Evolutionary conservation across 345 rosid species (phyloP).

Genomic region (Dimocarpus longan): DNA sequence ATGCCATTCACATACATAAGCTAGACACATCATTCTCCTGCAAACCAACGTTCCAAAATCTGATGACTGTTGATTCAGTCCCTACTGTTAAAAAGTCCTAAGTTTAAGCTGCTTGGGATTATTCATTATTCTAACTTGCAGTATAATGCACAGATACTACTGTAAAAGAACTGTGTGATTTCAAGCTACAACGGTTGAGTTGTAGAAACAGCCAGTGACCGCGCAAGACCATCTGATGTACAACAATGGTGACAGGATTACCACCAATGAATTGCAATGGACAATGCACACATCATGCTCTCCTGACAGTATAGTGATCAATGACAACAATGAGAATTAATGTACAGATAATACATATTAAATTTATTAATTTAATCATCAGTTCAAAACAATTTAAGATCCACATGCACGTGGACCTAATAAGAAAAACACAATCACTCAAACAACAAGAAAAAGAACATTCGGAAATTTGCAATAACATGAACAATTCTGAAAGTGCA

Average conservation of each 20-base stretch:
- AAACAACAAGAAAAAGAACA: background rate
- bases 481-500: background rate
- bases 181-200: background rate
- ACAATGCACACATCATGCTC: background rate
- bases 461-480: constrained; percentile 4
- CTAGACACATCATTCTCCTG: too few species aligned
- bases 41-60: too few species aligned
- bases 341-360: background rate
- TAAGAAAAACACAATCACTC: background rate
- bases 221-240: background rate
- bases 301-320: background rate
- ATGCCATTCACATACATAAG: too few species aligned
- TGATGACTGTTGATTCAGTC: too few species aligned
- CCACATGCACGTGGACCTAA: background rate
- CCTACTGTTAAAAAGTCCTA: too few species aligned
- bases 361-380: constrained; percentile 21
- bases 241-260: background rate
- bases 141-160: too few species aligned
- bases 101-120: too few species aligned
- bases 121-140: too few species aligned
- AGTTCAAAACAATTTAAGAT: constrained; percentile 22
- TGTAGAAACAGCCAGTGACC: background rate
- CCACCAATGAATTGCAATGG: background rate
- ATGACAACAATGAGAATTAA: background rate
- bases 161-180: background rate